phyloP scores from a whole-genome alignment of 495 filamentous ascomycete genomes.

The Chaetomium fimeti region DNA sequence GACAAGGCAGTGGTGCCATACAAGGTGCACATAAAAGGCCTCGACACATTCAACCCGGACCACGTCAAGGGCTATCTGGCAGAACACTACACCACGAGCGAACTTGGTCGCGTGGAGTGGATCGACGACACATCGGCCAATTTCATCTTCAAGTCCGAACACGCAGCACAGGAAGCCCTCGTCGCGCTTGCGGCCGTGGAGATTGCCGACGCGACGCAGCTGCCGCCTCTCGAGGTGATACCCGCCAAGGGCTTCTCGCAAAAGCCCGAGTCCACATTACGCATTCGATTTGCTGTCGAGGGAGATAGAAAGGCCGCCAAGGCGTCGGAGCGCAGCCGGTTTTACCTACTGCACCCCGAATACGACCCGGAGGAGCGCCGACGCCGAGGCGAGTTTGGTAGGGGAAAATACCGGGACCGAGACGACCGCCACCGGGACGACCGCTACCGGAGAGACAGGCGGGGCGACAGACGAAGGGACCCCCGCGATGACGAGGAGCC shows the following conservation, averaged over 20 bases:
- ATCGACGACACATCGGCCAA: conserved; percentile 93
- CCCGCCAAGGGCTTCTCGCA: conserved; percentile 61
- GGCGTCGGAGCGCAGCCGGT: conserved; percentile 77
- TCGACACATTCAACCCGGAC: conserved; percentile 75
- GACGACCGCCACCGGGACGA: conserved; percentile 64
- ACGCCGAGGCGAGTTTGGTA: conserved; percentile 42
- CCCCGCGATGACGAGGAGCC: conserved; percentile 49
- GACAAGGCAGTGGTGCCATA: conserved; percentile 44
- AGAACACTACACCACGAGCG: conserved; percentile 58
- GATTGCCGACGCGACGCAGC: conserved; percentile 47
- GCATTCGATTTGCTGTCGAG: conserved; percentile 69
- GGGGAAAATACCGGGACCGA: conserved; percentile 55
- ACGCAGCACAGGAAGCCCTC: conserved; percentile 68
- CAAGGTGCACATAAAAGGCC: conserved; percentile 79
- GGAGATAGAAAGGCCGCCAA: conserved; percentile 74
- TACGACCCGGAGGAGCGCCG: conserved; percentile 77
- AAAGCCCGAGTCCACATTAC: conserved; percentile 67
- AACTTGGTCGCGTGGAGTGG: conserved; percentile 74
- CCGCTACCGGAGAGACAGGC: conserved; percentile 57
- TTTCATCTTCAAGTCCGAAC: conserved; percentile 68
- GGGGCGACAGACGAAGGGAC: conserved; percentile 57
- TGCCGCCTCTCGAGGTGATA: conserved; percentile 51
- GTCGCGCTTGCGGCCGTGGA: conserved; percentile 53
- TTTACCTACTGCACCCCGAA: conserved; percentile 87
- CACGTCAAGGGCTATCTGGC: conserved; percentile 69